These are phyloP conservation scores for Zymoseptoria brevis DNA, from an alignment of 2,329 filamentous ascomycete species.

Conservation along the genomic window DNA sequence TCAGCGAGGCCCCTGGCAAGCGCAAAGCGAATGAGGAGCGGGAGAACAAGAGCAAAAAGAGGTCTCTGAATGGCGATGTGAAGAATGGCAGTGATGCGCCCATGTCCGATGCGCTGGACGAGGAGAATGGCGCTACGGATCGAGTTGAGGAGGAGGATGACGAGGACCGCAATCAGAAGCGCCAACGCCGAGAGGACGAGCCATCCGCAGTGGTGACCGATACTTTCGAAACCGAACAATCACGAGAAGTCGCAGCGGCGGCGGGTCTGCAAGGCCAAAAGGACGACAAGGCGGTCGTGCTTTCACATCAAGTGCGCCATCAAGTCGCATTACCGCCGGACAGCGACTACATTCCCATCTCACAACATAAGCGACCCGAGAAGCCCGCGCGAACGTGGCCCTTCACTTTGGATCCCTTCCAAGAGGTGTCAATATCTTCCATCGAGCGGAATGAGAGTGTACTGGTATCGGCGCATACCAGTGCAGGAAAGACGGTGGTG, in stretches of 20 bases:
- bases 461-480: slow-evolving; percentile 91
- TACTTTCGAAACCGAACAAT: slow-evolving; percentile 89
- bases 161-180: slow-evolving; percentile 50
- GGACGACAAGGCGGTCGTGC: slow-evolving; percentile 63
- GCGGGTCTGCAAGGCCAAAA: slow-evolving; percentile 56
- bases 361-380: slow-evolving; percentile 82
- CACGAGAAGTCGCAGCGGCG: slow-evolving; percentile 76
- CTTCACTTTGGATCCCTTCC: slow-evolving; percentile 95
- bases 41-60: slow-evolving; percentile 60
- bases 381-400: slow-evolving; percentile 76
- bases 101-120: slow-evolving; percentile 36
- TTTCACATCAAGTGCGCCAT: slow-evolving; percentile 97
- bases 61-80: slow-evolving; percentile 72
- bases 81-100: slow-evolving; percentile 44
- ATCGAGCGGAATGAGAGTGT: slow-evolving; percentile 96
- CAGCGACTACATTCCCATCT: slow-evolving; percentile 69
- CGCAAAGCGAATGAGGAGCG: slow-evolving; percentile 13
- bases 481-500: slow-evolving; percentile 95
- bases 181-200: slow-evolving; percentile 56
- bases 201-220: slow-evolving; percentile 81
- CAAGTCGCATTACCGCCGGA: slow-evolving; percentile 91
- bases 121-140: slow-evolving; percentile 14
- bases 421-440: slow-evolving; percentile 86
- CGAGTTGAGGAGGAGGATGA: slow-evolving; percentile 35
- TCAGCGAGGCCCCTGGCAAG: slow-evolving; percentile 24